A percentile compares a stretch with the other conserved stretches of the same genome.
Evolutionary conservation across 2,329 filamentous ascomycete genomes (phyloP).

Genomic region (Zasmidium angulare): DNA sequence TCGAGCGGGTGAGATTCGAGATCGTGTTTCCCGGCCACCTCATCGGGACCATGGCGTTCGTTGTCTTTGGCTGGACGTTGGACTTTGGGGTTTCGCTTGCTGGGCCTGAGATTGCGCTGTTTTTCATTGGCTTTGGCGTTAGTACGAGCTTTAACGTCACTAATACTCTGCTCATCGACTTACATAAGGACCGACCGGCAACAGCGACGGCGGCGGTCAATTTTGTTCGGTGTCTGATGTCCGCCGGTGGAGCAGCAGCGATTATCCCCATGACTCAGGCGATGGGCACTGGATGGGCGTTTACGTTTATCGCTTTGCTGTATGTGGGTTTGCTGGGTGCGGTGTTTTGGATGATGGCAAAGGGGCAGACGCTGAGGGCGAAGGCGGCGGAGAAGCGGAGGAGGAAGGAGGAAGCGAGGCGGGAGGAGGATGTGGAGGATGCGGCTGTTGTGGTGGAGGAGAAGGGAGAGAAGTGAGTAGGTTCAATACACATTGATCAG

Average conservation of each 20-base stretch:
- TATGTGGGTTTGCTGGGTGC: constrained; percentile 23
- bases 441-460: neutral
- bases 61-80: constrained; percentile 47
- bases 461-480: neutral
- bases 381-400: constrained; percentile 18
- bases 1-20: constrained; percentile 48
- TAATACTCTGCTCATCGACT: constrained; percentile 48
- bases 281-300: constrained; percentile 45
- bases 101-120: constrained; percentile 49
- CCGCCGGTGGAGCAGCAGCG: constrained; percentile 41
- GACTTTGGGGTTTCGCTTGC: constrained; percentile 38
- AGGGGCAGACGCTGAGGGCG: constrained; percentile 24
- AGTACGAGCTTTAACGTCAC: constrained; percentile 43
- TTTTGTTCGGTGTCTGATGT: constrained; percentile 44
- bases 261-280: constrained; percentile 35
- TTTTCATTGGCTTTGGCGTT: constrained; percentile 33
- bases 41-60: constrained; percentile 34
- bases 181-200: constrained; percentile 42
- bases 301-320: constrained; percentile 39
- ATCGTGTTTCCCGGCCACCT: constrained; percentile 40
- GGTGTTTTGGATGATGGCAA: constrained; percentile 26
- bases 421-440: neutral
- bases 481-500: no score
- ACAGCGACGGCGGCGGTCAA: constrained; percentile 48
- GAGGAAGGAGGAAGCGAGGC: constrained; percentile 7